Conservation (phyloP, 2,329 filamentous ascomycete species). For the Nectriaceae sp. region DNA sequence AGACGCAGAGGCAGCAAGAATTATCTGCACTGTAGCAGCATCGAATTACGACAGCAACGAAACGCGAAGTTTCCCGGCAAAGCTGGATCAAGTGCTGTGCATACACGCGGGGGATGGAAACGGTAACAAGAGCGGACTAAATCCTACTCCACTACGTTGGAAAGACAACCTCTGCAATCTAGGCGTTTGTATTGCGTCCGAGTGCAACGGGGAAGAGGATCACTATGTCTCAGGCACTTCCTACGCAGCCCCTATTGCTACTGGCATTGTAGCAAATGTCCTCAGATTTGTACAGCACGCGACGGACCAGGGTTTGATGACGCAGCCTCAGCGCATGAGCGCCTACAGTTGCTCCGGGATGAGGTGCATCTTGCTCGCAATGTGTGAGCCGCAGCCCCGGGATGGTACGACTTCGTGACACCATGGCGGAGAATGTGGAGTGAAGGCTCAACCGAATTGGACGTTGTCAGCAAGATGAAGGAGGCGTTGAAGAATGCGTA, state of each 20-base stretch:
- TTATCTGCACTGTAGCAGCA: slow-evolving; percentile 2
- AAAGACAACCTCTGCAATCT: slow-evolving; percentile 6
- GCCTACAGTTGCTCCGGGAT: slow-evolving; percentile 1
- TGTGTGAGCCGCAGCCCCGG: neutral
- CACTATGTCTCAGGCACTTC: slow-evolving; percentile 2
- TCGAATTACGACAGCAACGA: slow-evolving; percentile 1
- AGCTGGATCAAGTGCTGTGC: slow-evolving; percentile 2
- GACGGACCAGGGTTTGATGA: slow-evolving; percentile 12
- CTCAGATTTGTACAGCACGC: slow-evolving; percentile 1
- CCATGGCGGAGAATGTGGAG: slow-evolving; percentile 1
- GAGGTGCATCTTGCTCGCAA: neutral
- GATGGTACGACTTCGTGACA: slow-evolving; percentile 1
- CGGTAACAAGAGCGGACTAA: slow-evolving; percentile 1
- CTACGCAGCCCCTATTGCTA: slow-evolving; percentile 2
- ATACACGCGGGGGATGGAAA: slow-evolving; percentile 9
- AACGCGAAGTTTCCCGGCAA: neutral
- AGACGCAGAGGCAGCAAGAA: neutral
- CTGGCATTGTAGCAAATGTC: slow-evolving; percentile 6
- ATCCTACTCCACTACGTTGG: neutral
- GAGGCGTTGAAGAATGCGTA: neutral
- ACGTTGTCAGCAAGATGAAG: neutral
- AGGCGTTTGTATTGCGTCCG: neutral
- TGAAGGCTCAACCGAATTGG: neutral
- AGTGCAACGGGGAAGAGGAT: neutral
- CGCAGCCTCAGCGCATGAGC: neutral